Evolutionary conservation across 1,139 yeast species (phyloP), one percentile per base, ranked within the genome.

Genomic region (Magnusiomyces suaveolens): DNA sequence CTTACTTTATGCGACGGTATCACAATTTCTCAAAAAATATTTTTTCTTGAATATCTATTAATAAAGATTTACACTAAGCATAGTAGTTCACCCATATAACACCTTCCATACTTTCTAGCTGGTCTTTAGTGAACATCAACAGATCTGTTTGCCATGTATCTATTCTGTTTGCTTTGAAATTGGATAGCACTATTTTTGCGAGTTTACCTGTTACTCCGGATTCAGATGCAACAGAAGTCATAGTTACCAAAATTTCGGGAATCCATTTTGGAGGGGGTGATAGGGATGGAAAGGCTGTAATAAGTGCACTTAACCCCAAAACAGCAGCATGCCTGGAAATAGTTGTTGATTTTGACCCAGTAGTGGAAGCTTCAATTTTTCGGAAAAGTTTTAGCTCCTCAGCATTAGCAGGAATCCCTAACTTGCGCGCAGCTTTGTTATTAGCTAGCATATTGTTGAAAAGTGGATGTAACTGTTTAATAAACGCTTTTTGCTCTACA

Each of bases 111-210:
- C 89, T 96, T 64, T 89, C 95, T 52, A 89, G 75, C 69, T 92
- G 95, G 14, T 84, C 87, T 52, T 78, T 81, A 4, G 83, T 81
- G 68, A 94, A 94, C 6, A 81, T 82, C 62, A 77, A 76, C 58
- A 87, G 79, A 67, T 94, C 98, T 59, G 88, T 79, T 62, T 87
- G 95, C 99, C 99, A 94, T 0, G 97, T 88, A 65, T 94, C 98
- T 57, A 90, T 95, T 62, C 98, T 80, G 3, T 88, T 83, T 72
- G 89, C 89, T 68, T 90, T 92, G 71, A 92, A 94, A 59, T 82
- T 84, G 57, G 95, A 84, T 52, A 94, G 75, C 1, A 82, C 78
- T 38, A 83, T 82, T 69, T 92, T 92, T 4, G 96, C 95, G 0
- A 96, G 80, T 59, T 84, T 81, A 0, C 96, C 96, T 39, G 87